Evolutionary conservation across 1,284 basidiomycete species (phyloP), one percentile per base, ranked within the genome.

Genomic region (Apiotrichum brassicae): DNA sequence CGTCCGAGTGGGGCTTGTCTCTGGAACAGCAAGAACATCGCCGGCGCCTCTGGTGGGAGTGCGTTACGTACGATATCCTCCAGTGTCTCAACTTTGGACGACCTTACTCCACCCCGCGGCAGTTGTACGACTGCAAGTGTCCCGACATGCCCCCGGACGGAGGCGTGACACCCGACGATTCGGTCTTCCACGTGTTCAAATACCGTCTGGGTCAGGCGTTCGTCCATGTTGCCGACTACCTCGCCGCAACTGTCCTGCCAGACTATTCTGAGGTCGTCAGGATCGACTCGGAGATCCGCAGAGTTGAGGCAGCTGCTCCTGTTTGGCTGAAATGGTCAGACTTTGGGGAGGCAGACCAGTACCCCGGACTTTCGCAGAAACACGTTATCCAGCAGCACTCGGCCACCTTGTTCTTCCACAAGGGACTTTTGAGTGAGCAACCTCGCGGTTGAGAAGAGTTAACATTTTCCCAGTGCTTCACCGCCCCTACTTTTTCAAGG

Each of bases 81-180:
- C 60, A 59, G 38, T 51, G 48, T n/a, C 55, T 61, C 42, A 61
- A 61, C 50, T 61, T 59, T 48, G 60, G 60, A 6, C 60, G 60
- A 9, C 60, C 60, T 16, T 61, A 61, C 44, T 51, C 54, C 20
- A 51, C 48, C 25, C 58, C 58, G 19, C 30, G 43, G 12, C 56
- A 59, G 42, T 49, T 61, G 22, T 51, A 55, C 41, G 52, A 51
- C 42, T 46, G 46, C 33, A 52, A 54, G 5, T 48, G 43, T 25
- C 54, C 52, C 3, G 44, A 46, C 13, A 44, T 52, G 41, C 53
- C 39, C 3, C 38, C 51, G 6, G 48, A 53, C 23, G 52, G 44
- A 2, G 47, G 46, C 11, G 33, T 9, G 18, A 45, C 33, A 9
- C 54, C 57, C 4, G n/a, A 46, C 22, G 54, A 55, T 23, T 30